Conservation (phyloP, 805 yeast species). For the Yarrowia phangngaensis region DNA sequence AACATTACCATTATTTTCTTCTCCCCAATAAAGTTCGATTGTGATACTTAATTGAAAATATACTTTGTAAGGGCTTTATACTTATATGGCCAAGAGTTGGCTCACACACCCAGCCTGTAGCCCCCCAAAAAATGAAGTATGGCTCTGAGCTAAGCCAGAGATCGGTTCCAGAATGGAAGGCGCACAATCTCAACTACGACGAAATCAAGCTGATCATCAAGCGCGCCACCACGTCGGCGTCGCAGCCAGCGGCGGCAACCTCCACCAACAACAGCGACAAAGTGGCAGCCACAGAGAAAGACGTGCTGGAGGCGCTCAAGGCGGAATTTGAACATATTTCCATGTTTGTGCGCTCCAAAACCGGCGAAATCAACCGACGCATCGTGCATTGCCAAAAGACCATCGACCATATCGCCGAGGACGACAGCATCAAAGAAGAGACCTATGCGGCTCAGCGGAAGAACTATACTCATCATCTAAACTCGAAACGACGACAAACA, state of each 20-base stretch:
- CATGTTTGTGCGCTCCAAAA: slow-evolving; percentile 62
- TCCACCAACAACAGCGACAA: slow-evolving; percentile 15
- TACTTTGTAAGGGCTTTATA: no score
- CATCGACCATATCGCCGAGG: slow-evolving; percentile 38
- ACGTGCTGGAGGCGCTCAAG: slow-evolving; percentile 46
- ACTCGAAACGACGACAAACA: slow-evolving; percentile 31
- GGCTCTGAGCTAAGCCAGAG: slow-evolving; percentile 70
- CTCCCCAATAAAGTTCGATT: no score
- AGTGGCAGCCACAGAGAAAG: slow-evolving; percentile 23
- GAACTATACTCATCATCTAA: slow-evolving; percentile 3
- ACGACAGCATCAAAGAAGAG: slow-evolving; percentile 28
- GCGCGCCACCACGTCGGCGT: slow-evolving; percentile 51
- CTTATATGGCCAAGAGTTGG: not conserved
- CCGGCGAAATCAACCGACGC: slow-evolving; percentile 62
- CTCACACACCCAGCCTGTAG: not conserved
- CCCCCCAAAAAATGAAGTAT: slow-evolving; percentile 76
- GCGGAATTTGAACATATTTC: slow-evolving; percentile 58
- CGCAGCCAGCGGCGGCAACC: not conserved
- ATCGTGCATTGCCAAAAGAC: slow-evolving; percentile 43
- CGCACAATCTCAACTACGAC: slow-evolving; percentile 78
- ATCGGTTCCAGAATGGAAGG: slow-evolving; percentile 85
- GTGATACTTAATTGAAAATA: no score
- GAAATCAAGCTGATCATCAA: slow-evolving; percentile 65
- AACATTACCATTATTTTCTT: not conserved
- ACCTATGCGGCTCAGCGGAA: slow-evolving; percentile 1